Base-by-base conservation (phyloP, 257 asterid genomes). In the Solanum clarkiae region DNA sequence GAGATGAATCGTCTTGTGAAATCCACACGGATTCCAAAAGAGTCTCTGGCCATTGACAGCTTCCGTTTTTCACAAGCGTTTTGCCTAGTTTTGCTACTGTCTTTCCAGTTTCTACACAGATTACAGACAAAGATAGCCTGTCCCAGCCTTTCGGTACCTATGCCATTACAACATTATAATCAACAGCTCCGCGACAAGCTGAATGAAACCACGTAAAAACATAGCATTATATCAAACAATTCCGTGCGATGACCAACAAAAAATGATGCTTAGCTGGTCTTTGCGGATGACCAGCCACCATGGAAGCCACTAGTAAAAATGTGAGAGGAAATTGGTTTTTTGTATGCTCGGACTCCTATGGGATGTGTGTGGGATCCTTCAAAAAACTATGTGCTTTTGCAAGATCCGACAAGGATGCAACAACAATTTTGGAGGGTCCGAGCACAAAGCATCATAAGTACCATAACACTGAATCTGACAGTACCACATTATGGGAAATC, bases 71-170 rank as follows among this genome's bases (percentile, higher is more conserved):
- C 71, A 95, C 98, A 10, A 88, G 66, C 26, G 93, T 88, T 92
- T 95, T 96, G 4, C 95, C 93, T 90, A 89, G 87, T 86, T 90
- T 96, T 17, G 92, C 96, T 24, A 90, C 83, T 45, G 93, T 84
- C 87, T 91, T 96, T 82, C 98, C 98, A 17, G 94, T 93, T 88
- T 93, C 97, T 54, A 88, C 93, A 40, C 93, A 90, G 80, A 91
- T 86, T 65, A 95, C 7, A 40, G 94, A 88, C 71, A 96, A 84
- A 45, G 83, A 89, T 17, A 96, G 95, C 83, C 93, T 92, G 89
- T 96, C 99, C 98, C 98, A 94, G 89, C 98, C 98, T 89, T 95
- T 96, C 29, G 99, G 98, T n/a, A 95, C 97, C 99, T 96, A 86
- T 65, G 81, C 69, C 62, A 83, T 68, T 47, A 71, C 22, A 84